Base-by-base conservation (phyloP, 2,329 filamentous ascomycete genomes). In the Grosmannia clavigera region DNA sequence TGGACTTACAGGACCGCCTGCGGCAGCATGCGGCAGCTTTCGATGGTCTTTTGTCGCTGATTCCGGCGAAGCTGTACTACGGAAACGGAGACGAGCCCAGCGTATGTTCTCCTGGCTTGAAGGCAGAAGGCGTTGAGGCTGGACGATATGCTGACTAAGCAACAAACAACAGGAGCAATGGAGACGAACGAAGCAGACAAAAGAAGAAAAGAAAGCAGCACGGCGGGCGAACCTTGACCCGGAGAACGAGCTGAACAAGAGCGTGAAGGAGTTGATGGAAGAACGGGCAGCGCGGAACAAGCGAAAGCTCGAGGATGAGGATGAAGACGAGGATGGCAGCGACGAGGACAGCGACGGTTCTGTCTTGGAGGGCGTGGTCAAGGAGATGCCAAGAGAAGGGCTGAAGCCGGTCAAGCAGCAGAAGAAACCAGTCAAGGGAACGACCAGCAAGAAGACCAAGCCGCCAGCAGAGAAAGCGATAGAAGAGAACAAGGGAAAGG, bases 121-220 rank as follows among this genome's bases (percentile, higher is more conserved):
- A 38, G 3, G 16, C 12, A 27, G 12, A 40, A 40, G 38, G 5
- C 16, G 2, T 3, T 16, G 4, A 7, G 6, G 19, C 10, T 50
- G 29, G 4, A 38, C 38, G 3, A 9, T 10, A 16, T 16, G 35
- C 52, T 56, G 35, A 60, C 38, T 14, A 46, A 46, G 22, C 29
- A 5, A 29, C 33, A 48, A 19, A 9, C 16, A 11, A 58, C 55
- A 95, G 90, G 88, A 94, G 68, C 90, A 96, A 85, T 95, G 91
- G 90, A 85, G 86, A 72, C 87, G 87, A 70, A 95, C 94, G 76
- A 97, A 97, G 78, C 92, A 97, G 75, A 92, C 90, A 57, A 96
- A 95, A 71, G 88, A 90, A 72, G 82, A 96, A 73, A 91, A 91
- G 75, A 82, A 86, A 70, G 65, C 63, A 16, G 66, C 65, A 10